phyloP scores from a whole-genome alignment of 805 yeast genomes.

The Candida morakotiae region DNA sequence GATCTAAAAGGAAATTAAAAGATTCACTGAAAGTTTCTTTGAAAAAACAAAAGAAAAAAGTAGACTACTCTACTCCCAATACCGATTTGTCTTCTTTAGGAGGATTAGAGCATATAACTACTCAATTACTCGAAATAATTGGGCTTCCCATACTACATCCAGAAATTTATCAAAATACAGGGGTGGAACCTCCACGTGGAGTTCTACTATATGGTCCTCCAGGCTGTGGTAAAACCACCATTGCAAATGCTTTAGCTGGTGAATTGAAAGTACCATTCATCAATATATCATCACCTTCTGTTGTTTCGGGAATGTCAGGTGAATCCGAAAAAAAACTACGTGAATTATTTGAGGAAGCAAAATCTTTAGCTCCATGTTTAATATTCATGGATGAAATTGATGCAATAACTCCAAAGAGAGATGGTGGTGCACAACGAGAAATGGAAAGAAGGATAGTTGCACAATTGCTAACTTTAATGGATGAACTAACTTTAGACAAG shows the following conservation, averaged over 20 bases:
- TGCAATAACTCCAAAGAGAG: conserved; percentile 97
- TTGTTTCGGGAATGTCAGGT: conserved; percentile 99
- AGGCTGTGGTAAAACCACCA: conserved; percentile 96
- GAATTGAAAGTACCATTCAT: conserved; percentile 91
- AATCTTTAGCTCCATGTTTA: conserved; percentile 82
- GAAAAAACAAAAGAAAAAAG: conserved; percentile 34
- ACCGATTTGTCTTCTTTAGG: conserved; percentile 73
- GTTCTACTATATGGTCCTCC: conserved; percentile 96
- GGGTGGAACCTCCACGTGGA: conserved; percentile 94
- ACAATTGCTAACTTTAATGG: conserved; percentile 90
- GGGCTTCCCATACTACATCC: conserved; percentile 93
- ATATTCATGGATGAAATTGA: conserved; percentile 95
- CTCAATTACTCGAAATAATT: conserved; percentile 83
- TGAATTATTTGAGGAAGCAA: conserved; percentile 92
- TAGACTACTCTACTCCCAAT: conserved; percentile 67
- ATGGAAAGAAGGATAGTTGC: conserved; percentile 98
- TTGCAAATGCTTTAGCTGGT: conserved; percentile 95
- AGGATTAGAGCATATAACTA: conserved; percentile 81
- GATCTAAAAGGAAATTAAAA: conserved; percentile 49
- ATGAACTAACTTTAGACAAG: conserved; percentile 81
- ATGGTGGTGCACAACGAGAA: conserved; percentile 91
- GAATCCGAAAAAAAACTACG: conserved; percentile 93
- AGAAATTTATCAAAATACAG: conserved; percentile 80
- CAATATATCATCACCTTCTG: conserved; percentile 88
- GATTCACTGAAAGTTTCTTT: conserved; percentile 31